Evolutionary conservation across 2,329 filamentous ascomycete genomes (phyloP).

Genomic region (Paecilomyces sp.): DNA sequence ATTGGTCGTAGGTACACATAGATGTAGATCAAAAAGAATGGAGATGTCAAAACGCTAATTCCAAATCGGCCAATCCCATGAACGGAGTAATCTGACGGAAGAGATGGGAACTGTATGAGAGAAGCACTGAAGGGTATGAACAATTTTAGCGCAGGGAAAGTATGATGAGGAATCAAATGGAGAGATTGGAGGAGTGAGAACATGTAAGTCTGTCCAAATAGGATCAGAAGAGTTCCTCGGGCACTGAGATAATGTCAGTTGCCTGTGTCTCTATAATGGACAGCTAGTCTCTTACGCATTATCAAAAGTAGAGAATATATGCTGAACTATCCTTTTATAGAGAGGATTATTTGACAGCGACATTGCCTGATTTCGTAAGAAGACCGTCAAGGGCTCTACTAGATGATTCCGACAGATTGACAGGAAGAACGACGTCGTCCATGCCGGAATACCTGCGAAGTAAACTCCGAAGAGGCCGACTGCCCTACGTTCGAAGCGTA

Average conservation of each 20-base stretch:
- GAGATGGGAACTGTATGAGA: slow-evolving; percentile 23
- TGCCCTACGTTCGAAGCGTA: slow-evolving; percentile 27
- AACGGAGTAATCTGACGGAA: slow-evolving; percentile 21
- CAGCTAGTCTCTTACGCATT: slow-evolving; percentile 19
- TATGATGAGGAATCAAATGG: slow-evolving; percentile 27
- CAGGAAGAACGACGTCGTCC: slow-evolving; percentile 28
- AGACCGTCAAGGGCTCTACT: slow-evolving; percentile 24
- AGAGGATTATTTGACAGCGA: slow-evolving; percentile 15
- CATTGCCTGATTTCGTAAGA: slow-evolving; percentile 19
- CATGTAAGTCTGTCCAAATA: slow-evolving; percentile 36
- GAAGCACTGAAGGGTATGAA: slow-evolving; percentile 33
- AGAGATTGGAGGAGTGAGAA: slow-evolving; percentile 37
- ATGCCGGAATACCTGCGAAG: slow-evolving; percentile 35
- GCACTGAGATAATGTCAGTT: slow-evolving; percentile 19
- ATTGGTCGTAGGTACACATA: slow-evolving; percentile 30
- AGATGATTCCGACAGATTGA: slow-evolving; percentile 32
- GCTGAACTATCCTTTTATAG: slow-evolving; percentile 17
- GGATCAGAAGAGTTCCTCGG: slow-evolving; percentile 25
- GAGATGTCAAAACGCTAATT: slow-evolving; percentile 23
- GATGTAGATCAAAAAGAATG: slow-evolving; percentile 27
- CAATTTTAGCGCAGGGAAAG: slow-evolving; percentile 22
- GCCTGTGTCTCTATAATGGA: slow-evolving; percentile 5
- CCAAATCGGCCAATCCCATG: slow-evolving; percentile 18
- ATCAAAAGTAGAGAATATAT: slow-evolving; percentile 19
- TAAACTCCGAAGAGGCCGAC: slow-evolving; percentile 30